Conservation (phyloP, 208 protist species). For the Wallacemonas collosoma region DNA sequence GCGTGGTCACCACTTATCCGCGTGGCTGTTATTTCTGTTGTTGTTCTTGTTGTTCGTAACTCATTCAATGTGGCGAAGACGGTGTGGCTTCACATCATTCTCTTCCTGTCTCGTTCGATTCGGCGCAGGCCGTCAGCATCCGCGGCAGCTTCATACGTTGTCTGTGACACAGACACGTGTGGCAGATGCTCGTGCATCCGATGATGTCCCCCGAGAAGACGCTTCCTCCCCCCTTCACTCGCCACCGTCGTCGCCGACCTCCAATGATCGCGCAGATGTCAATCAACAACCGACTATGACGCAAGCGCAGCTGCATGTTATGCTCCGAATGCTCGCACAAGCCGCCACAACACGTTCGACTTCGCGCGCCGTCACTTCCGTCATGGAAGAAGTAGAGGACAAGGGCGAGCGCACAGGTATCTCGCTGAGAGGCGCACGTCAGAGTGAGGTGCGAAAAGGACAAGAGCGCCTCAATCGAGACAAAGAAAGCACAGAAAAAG, state of each 20-base stretch:
- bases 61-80: neutral
- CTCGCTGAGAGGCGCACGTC: no score
- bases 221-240: neutral
- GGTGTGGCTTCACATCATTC: neutral
- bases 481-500: no score
- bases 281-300: neutral
- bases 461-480: no score
- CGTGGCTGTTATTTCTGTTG: neutral
- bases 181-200: neutral
- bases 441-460: no score
- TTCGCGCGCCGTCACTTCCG: neutral
- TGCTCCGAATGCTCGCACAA: conserved; percentile 3
- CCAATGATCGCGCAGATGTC: neutral
- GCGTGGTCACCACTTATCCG: neutral
- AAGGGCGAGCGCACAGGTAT: no score
- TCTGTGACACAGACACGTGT: no score
- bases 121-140: no score
- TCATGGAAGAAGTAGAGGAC: no score
- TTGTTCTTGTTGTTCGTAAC: neutral
- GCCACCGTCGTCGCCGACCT: neutral
- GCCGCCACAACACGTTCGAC: neutral
- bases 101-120: neutral
- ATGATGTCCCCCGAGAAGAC: neutral
- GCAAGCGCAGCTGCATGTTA: neutral
- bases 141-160: no score